These are phyloP conservation scores for Trichosanthes cucumerina DNA, from an alignment of 306 rosid genomes.

Conservation along the genomic window DNA sequence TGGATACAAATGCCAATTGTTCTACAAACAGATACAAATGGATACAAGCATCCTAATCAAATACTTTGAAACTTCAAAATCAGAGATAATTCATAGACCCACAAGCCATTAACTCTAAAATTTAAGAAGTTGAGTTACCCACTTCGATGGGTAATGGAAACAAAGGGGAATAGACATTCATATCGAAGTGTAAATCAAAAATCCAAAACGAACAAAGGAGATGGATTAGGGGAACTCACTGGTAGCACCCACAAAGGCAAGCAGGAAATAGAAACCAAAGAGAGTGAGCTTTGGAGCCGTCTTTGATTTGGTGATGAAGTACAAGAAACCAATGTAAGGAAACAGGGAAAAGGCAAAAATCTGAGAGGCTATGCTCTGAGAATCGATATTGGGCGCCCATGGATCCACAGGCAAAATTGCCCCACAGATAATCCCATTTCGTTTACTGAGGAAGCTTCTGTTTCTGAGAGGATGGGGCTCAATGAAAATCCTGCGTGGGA, in stretches of 20 bases:
- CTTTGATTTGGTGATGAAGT: constrained; percentile 82
- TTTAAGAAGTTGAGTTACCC: not conserved
- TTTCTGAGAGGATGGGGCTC: constrained; percentile 6
- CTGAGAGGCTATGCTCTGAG: constrained; percentile 83
- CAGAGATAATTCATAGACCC: not conserved
- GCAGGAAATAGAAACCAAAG: constrained; percentile 86
- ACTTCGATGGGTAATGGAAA: not conserved
- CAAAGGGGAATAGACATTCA: not conserved
- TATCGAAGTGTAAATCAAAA: not conserved
- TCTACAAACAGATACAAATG: not conserved
- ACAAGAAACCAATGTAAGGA: constrained; percentile 81
- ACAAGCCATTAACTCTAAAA: not conserved
- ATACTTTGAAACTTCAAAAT: not conserved
- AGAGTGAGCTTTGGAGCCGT: constrained; percentile 84
- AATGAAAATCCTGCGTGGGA: constrained; percentile 8
- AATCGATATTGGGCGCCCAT: constrained; percentile 80
- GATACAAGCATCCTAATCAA: not conserved
- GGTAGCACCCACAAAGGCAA: constrained; percentile 84
- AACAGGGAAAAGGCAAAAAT: constrained; percentile 72
- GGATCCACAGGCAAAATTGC: constrained; percentile 66
- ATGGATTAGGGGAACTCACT: constrained; percentile 38
- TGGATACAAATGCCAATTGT: not conserved
- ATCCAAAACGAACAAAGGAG: not conserved
- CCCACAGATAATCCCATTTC: constrained; percentile 30
- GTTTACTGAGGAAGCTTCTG: constrained; percentile 11